phyloP scores from a whole-genome alignment of 345 rosid genomes.

The Pistacia atlantica region DNA sequence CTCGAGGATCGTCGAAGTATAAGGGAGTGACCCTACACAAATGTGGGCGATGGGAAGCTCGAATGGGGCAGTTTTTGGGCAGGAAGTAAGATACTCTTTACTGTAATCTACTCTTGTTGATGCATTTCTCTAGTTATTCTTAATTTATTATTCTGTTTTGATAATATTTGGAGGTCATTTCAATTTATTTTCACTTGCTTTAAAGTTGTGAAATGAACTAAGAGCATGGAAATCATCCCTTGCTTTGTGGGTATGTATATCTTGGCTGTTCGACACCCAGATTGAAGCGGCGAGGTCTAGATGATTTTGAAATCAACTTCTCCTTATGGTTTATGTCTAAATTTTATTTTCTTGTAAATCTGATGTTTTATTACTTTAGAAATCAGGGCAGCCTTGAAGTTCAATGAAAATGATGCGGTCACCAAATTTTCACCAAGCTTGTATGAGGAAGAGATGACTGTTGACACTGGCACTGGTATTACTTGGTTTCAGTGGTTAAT shows the following conservation, averaged over 20 bases:
- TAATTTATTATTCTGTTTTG: no score
- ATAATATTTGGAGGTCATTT: not conserved
- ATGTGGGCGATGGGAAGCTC: constrained; percentile 97
- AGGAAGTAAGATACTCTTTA: constrained; percentile 70
- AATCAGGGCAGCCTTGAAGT: constrained; percentile 89
- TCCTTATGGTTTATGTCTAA: not conserved
- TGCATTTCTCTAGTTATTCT: not conserved
- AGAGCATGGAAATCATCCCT: constrained; percentile 23
- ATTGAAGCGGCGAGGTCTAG: constrained; percentile 99
- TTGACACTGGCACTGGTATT: constrained; percentile 41
- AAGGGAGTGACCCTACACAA: constrained; percentile 91
- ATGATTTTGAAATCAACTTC: constrained; percentile 45
- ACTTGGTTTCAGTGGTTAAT: not conserved
- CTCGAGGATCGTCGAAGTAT: constrained; percentile 88
- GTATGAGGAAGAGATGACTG: constrained; percentile 62
- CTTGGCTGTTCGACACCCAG: constrained; percentile 96
- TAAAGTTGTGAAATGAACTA: not conserved
- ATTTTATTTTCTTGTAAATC: not conserved
- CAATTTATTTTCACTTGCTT: not conserved
- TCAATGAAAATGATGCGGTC: constrained; percentile 87
- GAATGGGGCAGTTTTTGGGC: constrained; percentile 96
- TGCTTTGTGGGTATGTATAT: constrained; percentile 91
- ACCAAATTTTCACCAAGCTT: constrained; percentile 83
- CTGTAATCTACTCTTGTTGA: not conserved
- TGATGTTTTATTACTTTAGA: constrained; percentile 33